Conservation (phyloP, 202 grass and related monocot species). For the Saccharum hybrid region DNA sequence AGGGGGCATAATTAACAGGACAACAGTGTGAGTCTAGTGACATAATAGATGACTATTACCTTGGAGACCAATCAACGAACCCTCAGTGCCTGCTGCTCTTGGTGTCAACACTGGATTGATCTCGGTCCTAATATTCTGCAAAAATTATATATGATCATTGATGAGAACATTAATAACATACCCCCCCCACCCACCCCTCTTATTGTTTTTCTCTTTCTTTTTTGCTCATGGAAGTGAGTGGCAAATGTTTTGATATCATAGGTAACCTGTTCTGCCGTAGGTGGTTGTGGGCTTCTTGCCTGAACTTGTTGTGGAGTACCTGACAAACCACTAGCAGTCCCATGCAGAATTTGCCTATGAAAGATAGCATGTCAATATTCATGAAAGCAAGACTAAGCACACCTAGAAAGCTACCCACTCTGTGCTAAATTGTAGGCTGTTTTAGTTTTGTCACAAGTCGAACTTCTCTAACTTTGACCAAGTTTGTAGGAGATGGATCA, state of each 20-base stretch:
- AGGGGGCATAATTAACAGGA: neutral
- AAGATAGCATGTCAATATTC: slow-evolving; percentile 3
- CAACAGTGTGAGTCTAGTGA: neutral
- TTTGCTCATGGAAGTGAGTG: slow-evolving; percentile 7
- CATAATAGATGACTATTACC: slow-evolving; percentile 40
- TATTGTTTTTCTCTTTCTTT: neutral
- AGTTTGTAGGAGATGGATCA: neutral
- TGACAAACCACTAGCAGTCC: slow-evolving; percentile 74
- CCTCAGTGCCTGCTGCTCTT: slow-evolving; percentile 78
- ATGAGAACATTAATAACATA: neutral
- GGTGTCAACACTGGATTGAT: slow-evolving; percentile 85
- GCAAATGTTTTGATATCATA: neutral
- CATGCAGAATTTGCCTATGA: slow-evolving; percentile 90
- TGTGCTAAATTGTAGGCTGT: neutral
- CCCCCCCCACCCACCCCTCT: neutral
- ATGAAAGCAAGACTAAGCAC: neutral
- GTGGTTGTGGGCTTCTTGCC: slow-evolving; percentile 80
- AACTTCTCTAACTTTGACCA: neutral
- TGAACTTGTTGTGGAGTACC: slow-evolving; percentile 87
- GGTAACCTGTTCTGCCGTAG: slow-evolving; percentile 24
- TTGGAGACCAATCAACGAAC: slow-evolving; percentile 88
- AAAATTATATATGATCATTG: slow-evolving; percentile 40
- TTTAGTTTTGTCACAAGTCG: neutral
- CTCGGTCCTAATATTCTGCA: slow-evolving; percentile 86
- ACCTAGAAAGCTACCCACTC: slow-evolving; percentile 1